phyloP scores from a whole-genome alignment of 2,329 filamentous ascomycete species.

The Colletotrichum falcatum region DNA sequence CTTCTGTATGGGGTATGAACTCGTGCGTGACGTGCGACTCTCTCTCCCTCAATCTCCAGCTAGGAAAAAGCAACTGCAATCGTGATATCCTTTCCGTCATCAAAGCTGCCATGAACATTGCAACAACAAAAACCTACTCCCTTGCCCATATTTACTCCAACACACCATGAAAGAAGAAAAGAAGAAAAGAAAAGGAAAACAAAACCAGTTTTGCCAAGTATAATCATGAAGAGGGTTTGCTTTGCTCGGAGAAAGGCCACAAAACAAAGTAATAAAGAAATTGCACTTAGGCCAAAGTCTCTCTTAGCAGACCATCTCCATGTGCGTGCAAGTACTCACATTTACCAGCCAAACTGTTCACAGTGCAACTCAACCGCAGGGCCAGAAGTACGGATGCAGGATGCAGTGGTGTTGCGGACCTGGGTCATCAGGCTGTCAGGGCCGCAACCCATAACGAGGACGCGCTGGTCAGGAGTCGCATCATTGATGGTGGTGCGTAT shows the following conservation, averaged over 20 bases:
- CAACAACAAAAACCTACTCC: not conserved
- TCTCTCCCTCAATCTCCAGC: not conserved
- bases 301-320: not conserved
- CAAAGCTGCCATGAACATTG: slow-evolving; percentile 15
- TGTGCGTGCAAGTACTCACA: not conserved
- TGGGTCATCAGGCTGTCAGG: slow-evolving; percentile 56
- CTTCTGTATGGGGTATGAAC: slow-evolving; percentile 33
- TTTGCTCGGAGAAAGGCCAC: not conserved
- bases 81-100: not conserved
- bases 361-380: slow-evolving; percentile 61
- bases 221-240: slow-evolving; percentile 21
- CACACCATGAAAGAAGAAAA: not conserved
- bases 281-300: too few relatives aligned
- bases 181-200: not conserved
- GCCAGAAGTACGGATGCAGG: slow-evolving; percentile 54
- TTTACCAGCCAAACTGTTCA: slow-evolving; percentile 60
- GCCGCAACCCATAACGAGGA: slow-evolving; percentile 61
- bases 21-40: not conserved
- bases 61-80: not conserved
- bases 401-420: slow-evolving; percentile 56
- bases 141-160: slow-evolving; percentile 33
- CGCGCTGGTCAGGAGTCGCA: slow-evolving; percentile 47
- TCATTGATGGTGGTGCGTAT: slow-evolving; percentile 49
- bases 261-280: not conserved
- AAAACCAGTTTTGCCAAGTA: slow-evolving; percentile 6